Conservation (phyloP, 176 grass and related monocot species). For the Pharus latifolius region DNA sequence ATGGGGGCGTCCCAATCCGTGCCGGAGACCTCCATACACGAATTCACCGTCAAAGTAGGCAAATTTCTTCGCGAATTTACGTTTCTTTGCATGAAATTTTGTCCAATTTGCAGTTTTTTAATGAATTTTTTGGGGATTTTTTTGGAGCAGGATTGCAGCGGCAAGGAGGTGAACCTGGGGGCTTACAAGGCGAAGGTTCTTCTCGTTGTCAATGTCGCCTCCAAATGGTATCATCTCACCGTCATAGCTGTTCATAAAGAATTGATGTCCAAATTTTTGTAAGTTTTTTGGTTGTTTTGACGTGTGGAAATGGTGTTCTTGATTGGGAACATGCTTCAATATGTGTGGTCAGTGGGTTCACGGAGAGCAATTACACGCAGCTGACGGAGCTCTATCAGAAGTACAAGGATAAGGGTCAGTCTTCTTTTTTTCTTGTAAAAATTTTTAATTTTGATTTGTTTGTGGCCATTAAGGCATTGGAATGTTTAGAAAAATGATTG, state of each 20-base stretch:
- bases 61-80: not conserved
- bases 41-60: constrained; percentile 81
- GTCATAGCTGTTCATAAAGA: not conserved
- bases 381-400: constrained; percentile 80
- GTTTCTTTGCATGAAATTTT: not conserved
- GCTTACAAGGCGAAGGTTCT: constrained; percentile 86
- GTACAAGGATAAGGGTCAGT: constrained; percentile 73
- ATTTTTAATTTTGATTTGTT: not conserved
- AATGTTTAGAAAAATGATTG: not conserved
- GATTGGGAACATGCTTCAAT: too few species aligned
- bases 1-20: constrained; percentile 64
- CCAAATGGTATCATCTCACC: constrained; percentile 59
- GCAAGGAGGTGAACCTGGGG: constrained; percentile 62
- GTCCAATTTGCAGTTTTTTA: not conserved
- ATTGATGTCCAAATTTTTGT: too few species aligned
- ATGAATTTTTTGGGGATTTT: not conserved
- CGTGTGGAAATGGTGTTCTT: not conserved
- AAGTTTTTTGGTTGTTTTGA: not conserved
- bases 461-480: not conserved
- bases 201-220: constrained; percentile 88
- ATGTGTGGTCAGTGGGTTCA: constrained; percentile 64
- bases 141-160: constrained; percentile 57
- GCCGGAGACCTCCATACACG: constrained; percentile 65
- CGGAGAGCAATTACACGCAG: constrained; percentile 81
- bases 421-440: not conserved